These are phyloP conservation scores for Vanrija sp. DNA, from an alignment of 1,284 basidiomycete species.

Conservation along the genomic window DNA sequence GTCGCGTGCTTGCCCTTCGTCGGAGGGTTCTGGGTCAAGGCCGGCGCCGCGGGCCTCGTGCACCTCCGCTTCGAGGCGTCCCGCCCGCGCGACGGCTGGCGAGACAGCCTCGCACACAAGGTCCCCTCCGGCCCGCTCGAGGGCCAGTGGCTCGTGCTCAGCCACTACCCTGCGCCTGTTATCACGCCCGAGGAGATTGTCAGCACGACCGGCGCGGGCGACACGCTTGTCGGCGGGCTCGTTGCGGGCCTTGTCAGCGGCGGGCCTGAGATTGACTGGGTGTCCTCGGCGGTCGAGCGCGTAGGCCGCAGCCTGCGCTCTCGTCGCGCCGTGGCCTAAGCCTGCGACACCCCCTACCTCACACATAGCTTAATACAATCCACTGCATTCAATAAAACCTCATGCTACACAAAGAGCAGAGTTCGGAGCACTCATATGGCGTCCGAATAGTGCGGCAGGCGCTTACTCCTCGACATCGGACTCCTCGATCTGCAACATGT, in stretches of 20 bases:
- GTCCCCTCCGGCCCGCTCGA: constrained; percentile 11
- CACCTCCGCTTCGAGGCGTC: constrained; percentile 50
- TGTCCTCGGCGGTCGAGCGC: constrained; percentile 26
- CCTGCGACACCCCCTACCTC: too few species aligned
- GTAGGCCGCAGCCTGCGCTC: constrained; percentile 32
- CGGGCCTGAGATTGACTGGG: constrained; percentile 18
- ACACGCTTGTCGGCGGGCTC: constrained; percentile 76
- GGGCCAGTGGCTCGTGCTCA: constrained; percentile 54
- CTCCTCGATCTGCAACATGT: constrained; percentile 41
- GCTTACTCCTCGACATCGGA: constrained; percentile 35
- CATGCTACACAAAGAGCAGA: background rate
- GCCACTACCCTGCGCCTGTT: constrained; percentile 63
- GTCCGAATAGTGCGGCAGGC: background rate
- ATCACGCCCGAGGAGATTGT: constrained; percentile 54
- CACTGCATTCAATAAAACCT: background rate
- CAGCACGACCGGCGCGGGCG: constrained; percentile 86
- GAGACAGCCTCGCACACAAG: constrained; percentile 45
- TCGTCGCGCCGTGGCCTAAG: constrained; percentile 32
- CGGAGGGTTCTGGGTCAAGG: constrained; percentile 75
- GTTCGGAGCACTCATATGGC: background rate
- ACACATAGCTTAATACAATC: too few species aligned
- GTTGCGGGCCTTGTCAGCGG: constrained; percentile 39
- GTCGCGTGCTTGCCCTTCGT: constrained; percentile 75
- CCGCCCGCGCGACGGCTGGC: constrained; percentile 51
- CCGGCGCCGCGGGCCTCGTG: constrained; percentile 57